Conservation (phyloP, 2,329 filamentous ascomycete species). For the Nemania serpens region DNA sequence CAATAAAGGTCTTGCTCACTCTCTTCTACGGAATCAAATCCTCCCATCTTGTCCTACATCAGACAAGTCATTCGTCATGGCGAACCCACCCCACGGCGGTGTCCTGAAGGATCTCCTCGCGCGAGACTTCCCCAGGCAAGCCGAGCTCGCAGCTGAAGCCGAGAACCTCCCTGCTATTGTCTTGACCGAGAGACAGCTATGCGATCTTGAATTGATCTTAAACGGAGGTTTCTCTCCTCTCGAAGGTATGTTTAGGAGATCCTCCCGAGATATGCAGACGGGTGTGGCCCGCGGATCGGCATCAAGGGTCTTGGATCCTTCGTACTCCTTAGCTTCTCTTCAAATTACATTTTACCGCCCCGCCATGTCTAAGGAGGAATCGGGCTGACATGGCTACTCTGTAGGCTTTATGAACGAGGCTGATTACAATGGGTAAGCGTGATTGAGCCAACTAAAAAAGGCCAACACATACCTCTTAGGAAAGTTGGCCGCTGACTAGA, state of each 20-base stretch:
- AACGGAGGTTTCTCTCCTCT: slow-evolving; percentile 97
- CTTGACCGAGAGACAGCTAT: slow-evolving; percentile 92
- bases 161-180: slow-evolving; percentile 83
- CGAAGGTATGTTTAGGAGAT: slow-evolving; percentile 69
- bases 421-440: slow-evolving; percentile 84
- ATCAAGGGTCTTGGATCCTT: slow-evolving; percentile 9
- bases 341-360: neutral
- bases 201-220: slow-evolving; percentile 95
- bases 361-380: neutral
- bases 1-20: neutral
- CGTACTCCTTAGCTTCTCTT: neutral
- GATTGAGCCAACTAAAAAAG: neutral
- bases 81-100: slow-evolving; percentile 81
- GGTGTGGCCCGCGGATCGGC: slow-evolving; percentile 8
- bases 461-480: neutral
- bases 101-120: slow-evolving; percentile 97
- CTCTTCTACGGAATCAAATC: slow-evolving; percentile 1
- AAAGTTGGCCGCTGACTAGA: slow-evolving; percentile 12
- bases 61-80: slow-evolving; percentile 52
- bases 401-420: slow-evolving; percentile 95
- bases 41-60: neutral
- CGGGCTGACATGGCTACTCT: slow-evolving; percentile 37
- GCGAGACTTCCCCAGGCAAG: slow-evolving; percentile 83
- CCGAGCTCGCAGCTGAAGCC: slow-evolving; percentile 79
- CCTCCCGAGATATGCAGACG: slow-evolving; percentile 1